Base-by-base conservation (phyloP, 2,329 filamentous ascomycete species). In the Fonsecaea erecta region DNA sequence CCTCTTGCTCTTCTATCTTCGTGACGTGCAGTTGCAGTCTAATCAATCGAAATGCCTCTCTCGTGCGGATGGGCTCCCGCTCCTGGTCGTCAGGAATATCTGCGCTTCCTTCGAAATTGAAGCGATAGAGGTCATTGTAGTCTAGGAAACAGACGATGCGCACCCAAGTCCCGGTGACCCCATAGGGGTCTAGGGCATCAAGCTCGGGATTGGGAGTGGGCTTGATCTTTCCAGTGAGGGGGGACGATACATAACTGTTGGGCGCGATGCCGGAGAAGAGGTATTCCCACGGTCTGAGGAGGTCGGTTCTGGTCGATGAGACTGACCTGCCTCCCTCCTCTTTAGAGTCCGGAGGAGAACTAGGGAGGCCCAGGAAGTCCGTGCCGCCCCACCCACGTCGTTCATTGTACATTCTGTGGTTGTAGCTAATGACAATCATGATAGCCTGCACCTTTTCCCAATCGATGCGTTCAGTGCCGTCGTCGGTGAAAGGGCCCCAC, bases 361-460 rank as follows among this genome's bases (percentile, higher is more conserved):
- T 24, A 18, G 52, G 26, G 32, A 34, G 55, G 6, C 32, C 40
- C 40, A 56, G 34, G 18, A 40, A 54, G 51, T 61, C 59, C 8
- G 52, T 37, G 18, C 24, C 48, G n/a, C 40, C 43, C 21, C 52
- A 53, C 1, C 57, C 56, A 5, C 64, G 63, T 14, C 70, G 68
- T 37, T 71, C 65, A 1, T 53, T 67, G 69, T 85, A 84, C 9
- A 76, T 73, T 43, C 79, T 76, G 58, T 90, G 80, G 73, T 92
- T 92, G 73, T 84, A 82, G 2, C 84, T 84, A 2, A 93, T 76
- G 1, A 89, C 86, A 2, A 93, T 80, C 81, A 92, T 85, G 60
- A 92, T 85, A 8, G 89, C 87, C 76, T 93, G 90, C 11, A 93
- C 78, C 78, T 90, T 91, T 76, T 93, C 90, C 91, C 91, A 94